Percentiles rank a stretch among this genome's conserved stretches.
phyloP scores from a whole-genome alignment of 2,329 filamentous ascomycete genomes.

The Akanthomyces uredinophilus region DNA sequence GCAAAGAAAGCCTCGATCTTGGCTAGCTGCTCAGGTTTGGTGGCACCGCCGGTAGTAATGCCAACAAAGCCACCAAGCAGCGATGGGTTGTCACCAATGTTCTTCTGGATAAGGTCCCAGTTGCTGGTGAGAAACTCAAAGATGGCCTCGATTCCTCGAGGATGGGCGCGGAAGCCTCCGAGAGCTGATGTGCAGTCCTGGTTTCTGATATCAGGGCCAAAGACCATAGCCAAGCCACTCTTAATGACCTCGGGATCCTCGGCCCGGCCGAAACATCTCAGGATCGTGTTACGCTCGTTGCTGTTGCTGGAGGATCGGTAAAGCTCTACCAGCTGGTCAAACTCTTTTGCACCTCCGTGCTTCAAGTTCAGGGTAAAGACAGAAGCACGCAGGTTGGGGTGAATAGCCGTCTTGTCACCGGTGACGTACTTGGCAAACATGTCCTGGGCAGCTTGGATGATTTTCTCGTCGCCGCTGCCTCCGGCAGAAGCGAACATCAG shows the following conservation, averaged over 20 bases:
- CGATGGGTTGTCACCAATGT: conserved; percentile 77
- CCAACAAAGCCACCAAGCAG: conserved; percentile 82
- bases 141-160: conserved; percentile 72
- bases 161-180: conserved; percentile 69
- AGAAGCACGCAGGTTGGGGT: conserved; percentile 83
- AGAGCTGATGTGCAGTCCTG: conserved; percentile 93
- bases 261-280: conserved; percentile 76
- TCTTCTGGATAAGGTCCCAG: conserved; percentile 78
- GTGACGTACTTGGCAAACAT: conserved; percentile 83
- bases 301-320: conserved; percentile 62
- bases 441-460: conserved; percentile 75
- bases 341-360: conserved; percentile 70
- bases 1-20: conserved; percentile 77
- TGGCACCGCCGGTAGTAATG: conserved; percentile 78
- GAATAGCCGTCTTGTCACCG: conserved; percentile 76
- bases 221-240: conserved; percentile 68
- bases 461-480: conserved; percentile 69
- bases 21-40: conserved; percentile 67
- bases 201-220: conserved; percentile 80
- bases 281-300: conserved; percentile 87
- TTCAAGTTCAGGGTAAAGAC: conserved; percentile 82
- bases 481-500: conserved; percentile 84
- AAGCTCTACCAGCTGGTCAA: conserved; percentile 65
- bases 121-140: conserved; percentile 81
- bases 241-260: conserved; percentile 75